These are phyloP conservation scores for Kuraishia cidri DNA, from an alignment of 805 yeast species.

Conservation along the genomic window DNA sequence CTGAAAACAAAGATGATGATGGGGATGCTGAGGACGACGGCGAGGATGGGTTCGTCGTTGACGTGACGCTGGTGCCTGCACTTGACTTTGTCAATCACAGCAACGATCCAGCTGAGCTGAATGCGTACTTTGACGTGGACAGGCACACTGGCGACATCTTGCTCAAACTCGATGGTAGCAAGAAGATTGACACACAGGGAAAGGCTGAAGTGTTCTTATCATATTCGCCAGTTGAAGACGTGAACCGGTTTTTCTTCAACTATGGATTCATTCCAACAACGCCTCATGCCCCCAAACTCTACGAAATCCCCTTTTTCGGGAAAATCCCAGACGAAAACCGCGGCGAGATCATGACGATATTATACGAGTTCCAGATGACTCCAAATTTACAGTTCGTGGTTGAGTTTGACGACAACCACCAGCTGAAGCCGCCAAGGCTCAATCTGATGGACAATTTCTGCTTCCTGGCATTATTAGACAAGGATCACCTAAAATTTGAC, in stretches of 20 bases:
- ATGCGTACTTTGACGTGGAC: slow-evolving; percentile 58
- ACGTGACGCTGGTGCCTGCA: slow-evolving; percentile 54
- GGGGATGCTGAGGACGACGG: slow-evolving; percentile 10
- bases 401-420: slow-evolving; percentile 10
- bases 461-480: slow-evolving; percentile 19
- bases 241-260: slow-evolving; percentile 24
- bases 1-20: no score
- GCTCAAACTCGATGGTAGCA: slow-evolving; percentile 18
- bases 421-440: slow-evolving; percentile 11
- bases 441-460: slow-evolving; percentile 22
- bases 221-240: slow-evolving; percentile 33
- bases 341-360: slow-evolving; percentile 8
- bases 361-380: slow-evolving; percentile 24
- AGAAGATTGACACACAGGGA: neutral
- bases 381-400: slow-evolving; percentile 30
- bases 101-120: slow-evolving; percentile 20
- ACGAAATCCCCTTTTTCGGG: slow-evolving; percentile 28
- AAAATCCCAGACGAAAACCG: no score
- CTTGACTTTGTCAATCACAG: slow-evolving; percentile 64
- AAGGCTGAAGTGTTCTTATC: slow-evolving; percentile 31
- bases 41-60: slow-evolving; percentile 32
- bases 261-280: slow-evolving; percentile 39
- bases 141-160: slow-evolving; percentile 30
- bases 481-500: neutral
- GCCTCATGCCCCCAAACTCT: slow-evolving; percentile 8